Base-by-base conservation (phyloP, 2,329 filamentous ascomycete genomes). In the Myriosclerotinia scirpicola region DNA sequence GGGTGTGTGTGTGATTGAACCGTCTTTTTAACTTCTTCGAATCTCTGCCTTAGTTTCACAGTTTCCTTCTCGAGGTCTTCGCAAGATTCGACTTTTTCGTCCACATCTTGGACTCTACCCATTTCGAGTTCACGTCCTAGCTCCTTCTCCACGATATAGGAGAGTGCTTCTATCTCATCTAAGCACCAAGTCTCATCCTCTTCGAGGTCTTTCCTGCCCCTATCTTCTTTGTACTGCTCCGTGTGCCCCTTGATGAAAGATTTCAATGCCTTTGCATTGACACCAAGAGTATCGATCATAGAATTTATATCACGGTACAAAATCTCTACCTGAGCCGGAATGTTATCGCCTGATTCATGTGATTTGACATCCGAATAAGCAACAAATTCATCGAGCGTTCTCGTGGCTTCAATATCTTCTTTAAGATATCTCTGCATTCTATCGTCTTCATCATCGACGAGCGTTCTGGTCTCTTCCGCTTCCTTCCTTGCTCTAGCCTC, bases 231-330 rank as follows among this genome's bases (percentile, higher is more conserved):
- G 60, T 81, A 78, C 53, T 81, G 78, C 60, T 87, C 80, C 14
- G 81, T 82, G 71, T 96, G 90, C 9, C 89, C 91, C 65, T 85
- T 82, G 54, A 93, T 82, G 70, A 89, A 90, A 14, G 81, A 81
- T 58, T 74, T 72, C 40, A 79, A 63, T 58, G 83, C 81, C 48
- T 94, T 85, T 7, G 91, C 87, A 75, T 98, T 98, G 60, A 97
- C 84, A 12, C 94, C 94, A 52, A 98, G 81, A 0, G 91, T 94
- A 73, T 97, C 92, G 54, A 99, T 88, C 95, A 98, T 99, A 15
- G 91, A 91, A 77, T 95, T 94, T 76, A 94, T 91, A 73, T 94
- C 91, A 54, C 90, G 85, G 76, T 91, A 95, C 1, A 90, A 81
- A 22, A 86, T 84, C 73, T 90, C 87, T 30, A 87, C 86, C 71